Percentiles rank a stretch among this genome's conserved stretches.
phyloP scores from a whole-genome alignment of 768 basidiomycete species.

The Lepiota brunneoincarnata region DNA sequence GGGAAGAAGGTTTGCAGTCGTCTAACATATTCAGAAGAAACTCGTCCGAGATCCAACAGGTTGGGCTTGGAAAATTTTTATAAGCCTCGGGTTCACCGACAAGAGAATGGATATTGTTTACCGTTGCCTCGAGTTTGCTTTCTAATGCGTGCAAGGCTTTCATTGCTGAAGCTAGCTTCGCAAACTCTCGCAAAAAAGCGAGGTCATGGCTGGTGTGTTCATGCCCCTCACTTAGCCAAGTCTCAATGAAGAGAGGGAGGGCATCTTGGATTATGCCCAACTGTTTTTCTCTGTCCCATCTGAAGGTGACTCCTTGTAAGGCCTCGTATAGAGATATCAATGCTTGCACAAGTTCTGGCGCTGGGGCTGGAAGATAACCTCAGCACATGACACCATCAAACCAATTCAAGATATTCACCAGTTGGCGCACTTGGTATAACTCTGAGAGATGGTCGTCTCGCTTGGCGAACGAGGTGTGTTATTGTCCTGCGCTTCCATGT shows the following conservation, averaged over 20 bases:
- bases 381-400: neutral
- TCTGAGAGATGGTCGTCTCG: neutral
- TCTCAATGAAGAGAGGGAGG: slow-evolving; percentile 35
- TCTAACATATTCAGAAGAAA: slow-evolving; percentile 42
- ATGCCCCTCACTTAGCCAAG: slow-evolving; percentile 28
- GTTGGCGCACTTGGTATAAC: neutral
- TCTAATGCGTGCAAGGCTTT: slow-evolving; percentile 2
- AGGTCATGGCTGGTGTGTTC: slow-evolving; percentile 38
- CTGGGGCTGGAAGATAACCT: slow-evolving; percentile 34
- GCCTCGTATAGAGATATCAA: slow-evolving; percentile 52
- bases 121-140: slow-evolving; percentile 19
- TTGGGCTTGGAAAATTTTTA: neutral
- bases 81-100: neutral
- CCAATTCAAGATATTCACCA: slow-evolving; percentile 1
- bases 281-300: slow-evolving; percentile 3
- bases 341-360: slow-evolving; percentile 51
- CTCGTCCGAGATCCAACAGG: neutral
- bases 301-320: slow-evolving; percentile 46
- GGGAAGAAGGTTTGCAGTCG: slow-evolving; percentile 59
- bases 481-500: slow-evolving; percentile 4
- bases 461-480: neutral
- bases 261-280: slow-evolving; percentile 32
- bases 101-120: slow-evolving; percentile 15
- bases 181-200: slow-evolving; percentile 44
- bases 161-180: slow-evolving; percentile 29